phyloP scores from a whole-genome alignment of 495 filamentous ascomycete species.

The Penicillium cataractarum region DNA sequence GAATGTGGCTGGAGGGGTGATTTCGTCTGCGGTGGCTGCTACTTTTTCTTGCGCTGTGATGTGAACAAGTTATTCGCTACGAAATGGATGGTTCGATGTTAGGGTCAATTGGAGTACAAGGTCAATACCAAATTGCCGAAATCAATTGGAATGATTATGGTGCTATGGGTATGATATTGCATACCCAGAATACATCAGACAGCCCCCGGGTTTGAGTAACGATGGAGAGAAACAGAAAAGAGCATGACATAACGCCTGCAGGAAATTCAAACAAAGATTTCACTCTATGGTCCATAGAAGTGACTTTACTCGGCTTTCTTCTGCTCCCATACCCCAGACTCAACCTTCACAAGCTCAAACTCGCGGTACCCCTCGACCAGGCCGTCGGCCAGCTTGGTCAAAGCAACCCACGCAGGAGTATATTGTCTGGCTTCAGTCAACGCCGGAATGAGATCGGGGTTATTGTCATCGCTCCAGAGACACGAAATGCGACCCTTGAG shows the following conservation, averaged over 20 bases:
- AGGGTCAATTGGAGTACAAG: background rate
- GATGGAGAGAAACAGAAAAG: background rate
- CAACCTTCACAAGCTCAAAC: slow-evolving; percentile 49
- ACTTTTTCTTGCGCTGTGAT: slow-evolving; percentile 14
- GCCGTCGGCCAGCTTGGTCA: slow-evolving; percentile 75
- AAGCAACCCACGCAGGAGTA: slow-evolving; percentile 75
- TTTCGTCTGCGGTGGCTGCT: slow-evolving; percentile 12
- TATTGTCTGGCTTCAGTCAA: slow-evolving; percentile 79
- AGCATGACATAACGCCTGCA: background rate
- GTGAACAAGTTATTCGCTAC: background rate
- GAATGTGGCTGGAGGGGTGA: slow-evolving; percentile 9
- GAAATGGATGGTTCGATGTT: background rate
- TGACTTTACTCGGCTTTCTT: background rate
- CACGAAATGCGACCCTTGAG: slow-evolving; percentile 75
- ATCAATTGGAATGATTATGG: background rate
- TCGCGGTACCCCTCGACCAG: slow-evolving; percentile 73
- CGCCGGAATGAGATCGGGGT: slow-evolving; percentile 73
- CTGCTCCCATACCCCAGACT: slow-evolving; percentile 4
- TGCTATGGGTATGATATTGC: slow-evolving; percentile 7
- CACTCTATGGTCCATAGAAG: background rate
- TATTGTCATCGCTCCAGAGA: slow-evolving; percentile 87
- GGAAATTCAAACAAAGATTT: background rate
- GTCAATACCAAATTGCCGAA: background rate
- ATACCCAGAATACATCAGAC: slow-evolving; percentile 2
- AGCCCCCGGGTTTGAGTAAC: background rate